These are phyloP conservation scores for Blumeriella jaapii DNA, from an alignment of 2,329 filamentous ascomycete genomes.

Conservation along the genomic window DNA sequence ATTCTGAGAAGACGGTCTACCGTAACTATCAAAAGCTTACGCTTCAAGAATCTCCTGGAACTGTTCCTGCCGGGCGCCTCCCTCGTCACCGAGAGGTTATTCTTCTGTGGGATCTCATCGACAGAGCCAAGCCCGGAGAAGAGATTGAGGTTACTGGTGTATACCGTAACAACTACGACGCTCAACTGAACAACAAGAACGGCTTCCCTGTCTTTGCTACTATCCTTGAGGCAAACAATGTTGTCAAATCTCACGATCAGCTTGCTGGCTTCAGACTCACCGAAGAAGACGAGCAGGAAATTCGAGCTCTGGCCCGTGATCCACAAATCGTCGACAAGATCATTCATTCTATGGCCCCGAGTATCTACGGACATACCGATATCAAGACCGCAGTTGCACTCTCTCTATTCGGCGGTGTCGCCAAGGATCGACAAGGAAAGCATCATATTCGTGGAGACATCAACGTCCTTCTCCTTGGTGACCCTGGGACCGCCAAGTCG, in stretches of 20 bases:
- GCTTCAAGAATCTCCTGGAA: constrained; percentile 91
- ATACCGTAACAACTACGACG: constrained; percentile 97
- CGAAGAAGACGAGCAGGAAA: constrained; percentile 86
- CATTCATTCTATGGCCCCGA: constrained; percentile 85
- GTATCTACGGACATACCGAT: constrained; percentile 92
- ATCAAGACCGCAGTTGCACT: constrained; percentile 95
- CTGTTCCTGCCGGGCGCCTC: constrained; percentile 87
- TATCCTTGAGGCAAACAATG: constrained; percentile 92
- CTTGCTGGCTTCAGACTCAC: constrained; percentile 92
- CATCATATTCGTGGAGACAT: constrained; percentile 94
- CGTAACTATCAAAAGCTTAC: constrained; percentile 98
- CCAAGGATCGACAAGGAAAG: constrained; percentile 78
- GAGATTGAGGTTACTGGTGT: constrained; percentile 95
- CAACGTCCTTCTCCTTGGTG: constrained; percentile 90
- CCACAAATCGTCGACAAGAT: constrained; percentile 89
- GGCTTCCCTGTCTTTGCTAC: constrained; percentile 98
- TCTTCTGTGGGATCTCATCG: constrained; percentile 91
- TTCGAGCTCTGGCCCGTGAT: constrained; percentile 77
- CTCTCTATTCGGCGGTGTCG: constrained; percentile 88
- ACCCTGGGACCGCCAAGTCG: constrained; percentile 95
- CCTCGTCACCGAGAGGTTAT: constrained; percentile 91
- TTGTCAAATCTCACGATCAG: constrained; percentile 95
- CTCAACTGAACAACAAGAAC: constrained; percentile 95
- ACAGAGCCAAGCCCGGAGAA: constrained; percentile 91
- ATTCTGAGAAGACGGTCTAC: constrained; percentile 96